Conservation (phyloP, 805 yeast genomes). For the Isabelozyma pseudorhagii region DNA sequence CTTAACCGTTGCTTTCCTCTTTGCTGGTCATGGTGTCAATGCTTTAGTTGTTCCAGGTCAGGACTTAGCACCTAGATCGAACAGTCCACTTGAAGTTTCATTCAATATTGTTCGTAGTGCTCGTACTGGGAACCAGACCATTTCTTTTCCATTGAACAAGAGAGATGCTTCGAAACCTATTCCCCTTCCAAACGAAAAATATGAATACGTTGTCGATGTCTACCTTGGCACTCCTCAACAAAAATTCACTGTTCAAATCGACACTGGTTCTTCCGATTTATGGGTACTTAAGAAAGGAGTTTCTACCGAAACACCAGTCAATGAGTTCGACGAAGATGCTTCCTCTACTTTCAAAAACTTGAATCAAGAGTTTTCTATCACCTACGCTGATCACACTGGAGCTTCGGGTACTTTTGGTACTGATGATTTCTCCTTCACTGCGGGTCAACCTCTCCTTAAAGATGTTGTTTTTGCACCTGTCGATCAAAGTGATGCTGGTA, state of each 20-base stretch:
- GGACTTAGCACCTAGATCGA: no score
- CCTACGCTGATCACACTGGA: constrained; percentile 41
- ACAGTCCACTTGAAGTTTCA: no score
- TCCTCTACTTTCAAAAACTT: constrained; percentile 27
- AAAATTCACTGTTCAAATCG: constrained; percentile 16
- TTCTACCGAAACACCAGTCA: no score
- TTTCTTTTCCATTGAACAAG: no score
- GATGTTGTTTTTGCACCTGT: not conserved
- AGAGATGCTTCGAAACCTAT: no score
- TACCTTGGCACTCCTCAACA: constrained; percentile 10
- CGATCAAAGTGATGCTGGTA: not conserved
- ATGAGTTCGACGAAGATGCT: constrained; percentile 20
- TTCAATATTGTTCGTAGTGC: no score
- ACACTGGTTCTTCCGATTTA: constrained; percentile 25
- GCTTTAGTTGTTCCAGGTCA: no score
- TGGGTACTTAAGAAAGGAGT: constrained; percentile 13
- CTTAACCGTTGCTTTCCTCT: no score
- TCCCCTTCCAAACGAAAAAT: not conserved
- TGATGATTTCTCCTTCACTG: constrained; percentile 1
- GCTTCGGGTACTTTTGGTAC: constrained; percentile 49
- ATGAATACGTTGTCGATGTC: not conserved
- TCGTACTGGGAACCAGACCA: no score
- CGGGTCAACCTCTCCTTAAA: not conserved
- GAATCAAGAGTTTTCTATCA: constrained; percentile 14
- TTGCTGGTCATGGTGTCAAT: no score